phyloP scores from a whole-genome alignment of 2,329 filamentous ascomycete species.

The Dryadomyces quercivorus region DNA sequence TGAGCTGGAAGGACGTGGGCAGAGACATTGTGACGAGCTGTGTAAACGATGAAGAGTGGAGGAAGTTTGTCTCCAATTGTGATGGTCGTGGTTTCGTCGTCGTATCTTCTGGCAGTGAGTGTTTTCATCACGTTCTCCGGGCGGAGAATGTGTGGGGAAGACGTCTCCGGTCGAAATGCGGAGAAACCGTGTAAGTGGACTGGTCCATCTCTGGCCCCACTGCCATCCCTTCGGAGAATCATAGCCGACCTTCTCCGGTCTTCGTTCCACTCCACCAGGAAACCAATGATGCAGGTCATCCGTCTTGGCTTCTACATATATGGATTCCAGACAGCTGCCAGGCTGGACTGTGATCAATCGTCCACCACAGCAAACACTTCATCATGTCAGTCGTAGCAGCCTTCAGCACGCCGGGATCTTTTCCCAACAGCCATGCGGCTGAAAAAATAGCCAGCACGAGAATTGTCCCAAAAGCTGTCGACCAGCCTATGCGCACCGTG shows the following conservation, averaged over 20 bases:
- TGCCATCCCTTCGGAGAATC: background rate
- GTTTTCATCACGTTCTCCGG: background rate
- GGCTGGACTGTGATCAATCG: no score
- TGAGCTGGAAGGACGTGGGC: conserved; percentile 21
- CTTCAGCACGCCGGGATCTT: background rate
- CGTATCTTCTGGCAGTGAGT: no score
- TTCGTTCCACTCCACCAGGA: background rate
- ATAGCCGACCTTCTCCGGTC: background rate
- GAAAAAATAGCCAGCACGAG: background rate
- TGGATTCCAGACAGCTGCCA: background rate
- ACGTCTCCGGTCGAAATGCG: background rate
- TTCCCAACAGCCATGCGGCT: background rate
- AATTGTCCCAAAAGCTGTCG: background rate
- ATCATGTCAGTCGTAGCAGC: background rate
- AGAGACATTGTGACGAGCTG: background rate
- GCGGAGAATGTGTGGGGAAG: background rate
- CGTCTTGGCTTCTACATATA: background rate
- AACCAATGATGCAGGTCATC: background rate
- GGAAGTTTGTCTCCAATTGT: no score
- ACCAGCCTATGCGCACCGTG: conserved; percentile 8
- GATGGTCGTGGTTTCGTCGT: no score
- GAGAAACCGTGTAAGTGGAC: background rate
- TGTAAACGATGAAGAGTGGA: no score
- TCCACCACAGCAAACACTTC: no score
- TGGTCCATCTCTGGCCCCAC: background rate